A percentile compares a stretch with the other conserved stretches of the same genome.
Conservation (phyloP, 2,329 filamentous ascomycete species). For the Xylaria sp. region DNA sequence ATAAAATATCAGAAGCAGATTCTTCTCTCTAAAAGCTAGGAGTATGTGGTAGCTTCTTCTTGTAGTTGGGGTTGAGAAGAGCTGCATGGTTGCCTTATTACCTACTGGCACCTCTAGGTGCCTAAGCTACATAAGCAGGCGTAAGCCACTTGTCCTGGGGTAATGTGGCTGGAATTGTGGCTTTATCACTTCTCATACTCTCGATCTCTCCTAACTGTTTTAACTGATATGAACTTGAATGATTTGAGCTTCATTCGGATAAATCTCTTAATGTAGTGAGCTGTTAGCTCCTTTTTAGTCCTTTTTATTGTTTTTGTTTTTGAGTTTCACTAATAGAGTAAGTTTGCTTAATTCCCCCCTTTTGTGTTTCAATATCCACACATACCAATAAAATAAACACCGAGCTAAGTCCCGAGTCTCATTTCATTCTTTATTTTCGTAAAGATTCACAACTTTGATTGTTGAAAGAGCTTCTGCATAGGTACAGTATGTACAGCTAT, state of each 20-base stretch:
- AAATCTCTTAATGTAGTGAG: background rate
- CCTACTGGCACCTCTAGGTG: no score
- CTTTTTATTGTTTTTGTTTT: background rate
- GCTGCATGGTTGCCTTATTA: background rate
- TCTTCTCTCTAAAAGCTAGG: background rate
- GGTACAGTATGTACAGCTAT: background rate
- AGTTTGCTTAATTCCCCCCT: background rate
- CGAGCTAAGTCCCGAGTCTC: no score
- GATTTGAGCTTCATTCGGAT: background rate
- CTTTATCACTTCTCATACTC: background rate
- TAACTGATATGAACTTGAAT: background rate
- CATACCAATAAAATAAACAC: no score
- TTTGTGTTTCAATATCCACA: no score
- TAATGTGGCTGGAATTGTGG: conserved; percentile 19
- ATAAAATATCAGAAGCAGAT: background rate
- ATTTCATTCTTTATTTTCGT: no score
- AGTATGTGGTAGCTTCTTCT: background rate
- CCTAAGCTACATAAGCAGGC: background rate
- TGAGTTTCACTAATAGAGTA: background rate
- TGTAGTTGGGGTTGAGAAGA: background rate
- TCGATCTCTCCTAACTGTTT: background rate
- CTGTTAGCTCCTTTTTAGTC: background rate
- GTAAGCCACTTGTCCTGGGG: background rate
- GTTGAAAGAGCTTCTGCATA: no score
- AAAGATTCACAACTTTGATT: no score